Evolutionary conservation across 371 early-diverging fungal species (phyloP).

Genomic region (Conidiobolus incongruus): DNA sequence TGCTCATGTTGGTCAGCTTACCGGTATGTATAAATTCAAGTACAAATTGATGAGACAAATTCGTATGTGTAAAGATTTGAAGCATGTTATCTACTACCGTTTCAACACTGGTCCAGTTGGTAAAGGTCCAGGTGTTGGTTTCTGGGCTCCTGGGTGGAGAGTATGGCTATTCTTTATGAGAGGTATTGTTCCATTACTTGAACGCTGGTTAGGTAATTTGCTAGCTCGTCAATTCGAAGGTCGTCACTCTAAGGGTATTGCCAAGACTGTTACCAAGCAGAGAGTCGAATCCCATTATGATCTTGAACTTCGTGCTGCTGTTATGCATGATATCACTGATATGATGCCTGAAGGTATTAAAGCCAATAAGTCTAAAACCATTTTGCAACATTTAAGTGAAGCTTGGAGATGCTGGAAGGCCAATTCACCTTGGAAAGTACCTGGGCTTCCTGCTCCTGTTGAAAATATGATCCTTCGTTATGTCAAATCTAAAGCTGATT

Average conservation of each 20-base stretch:
- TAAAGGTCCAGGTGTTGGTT: slow-evolving; percentile 92
- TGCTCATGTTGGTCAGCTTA: slow-evolving; percentile 96
- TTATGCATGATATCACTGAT: slow-evolving; percentile 92
- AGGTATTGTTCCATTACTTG: slow-evolving; percentile 91
- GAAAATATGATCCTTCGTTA: slow-evolving; percentile 97
- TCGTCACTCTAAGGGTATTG: slow-evolving; percentile 88
- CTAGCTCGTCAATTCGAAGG: slow-evolving; percentile 97
- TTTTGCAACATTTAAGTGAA: slow-evolving; percentile 93
- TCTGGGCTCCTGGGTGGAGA: slow-evolving; percentile 99
- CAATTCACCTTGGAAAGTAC: slow-evolving; percentile 97
- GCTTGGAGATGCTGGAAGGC: slow-evolving; percentile 98
- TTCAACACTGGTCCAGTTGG: slow-evolving; percentile 95
- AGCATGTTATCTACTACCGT: slow-evolving; percentile 80
- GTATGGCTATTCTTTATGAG: slow-evolving; percentile 98
- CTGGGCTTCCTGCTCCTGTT: slow-evolving; percentile 89
- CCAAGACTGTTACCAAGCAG: slow-evolving; percentile 97
- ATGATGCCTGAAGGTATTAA: slow-evolving; percentile 97
- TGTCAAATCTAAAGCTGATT: slow-evolving; percentile 96
- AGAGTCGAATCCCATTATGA: slow-evolving; percentile 97
- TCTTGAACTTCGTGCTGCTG: slow-evolving; percentile 88
- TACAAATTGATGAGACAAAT: slow-evolving; percentile 97
- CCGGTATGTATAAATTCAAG: slow-evolving; percentile 99
- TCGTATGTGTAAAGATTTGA: slow-evolving; percentile 73
- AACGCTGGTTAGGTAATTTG: slow-evolving; percentile 94
- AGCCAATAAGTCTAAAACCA: slow-evolving; percentile 84